These are phyloP conservation scores for Exobasidium cylindrosporum DNA, from an alignment of 1,284 basidiomycete species.

Conservation along the genomic window DNA sequence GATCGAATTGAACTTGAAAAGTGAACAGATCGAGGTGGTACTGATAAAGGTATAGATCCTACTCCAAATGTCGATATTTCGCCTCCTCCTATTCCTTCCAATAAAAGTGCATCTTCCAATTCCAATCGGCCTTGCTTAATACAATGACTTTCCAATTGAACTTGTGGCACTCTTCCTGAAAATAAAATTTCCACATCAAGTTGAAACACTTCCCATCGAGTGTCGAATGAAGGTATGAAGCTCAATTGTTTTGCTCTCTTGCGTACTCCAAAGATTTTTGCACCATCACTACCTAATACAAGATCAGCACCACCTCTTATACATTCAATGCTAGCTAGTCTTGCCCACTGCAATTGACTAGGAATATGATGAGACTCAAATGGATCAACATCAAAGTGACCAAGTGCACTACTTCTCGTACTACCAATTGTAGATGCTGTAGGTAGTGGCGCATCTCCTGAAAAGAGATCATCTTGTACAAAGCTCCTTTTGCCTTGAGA, in stretches of 20 bases:
- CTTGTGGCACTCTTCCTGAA: background rate
- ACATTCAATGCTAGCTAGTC: constrained; percentile 4
- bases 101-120: background rate
- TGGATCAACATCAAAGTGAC: background rate
- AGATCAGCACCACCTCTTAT: constrained; percentile 8
- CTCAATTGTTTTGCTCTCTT: background rate
- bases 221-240: background rate
- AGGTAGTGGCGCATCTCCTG: background rate
- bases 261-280: constrained; percentile 6
- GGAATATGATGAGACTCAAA: background rate
- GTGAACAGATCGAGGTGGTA: background rate
- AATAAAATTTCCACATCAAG: constrained; percentile 1
- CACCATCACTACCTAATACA: background rate
- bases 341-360: background rate
- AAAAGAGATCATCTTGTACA: background rate
- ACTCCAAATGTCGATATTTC: background rate
- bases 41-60: background rate
- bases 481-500: background rate
- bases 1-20: background rate
- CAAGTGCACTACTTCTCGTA: background rate
- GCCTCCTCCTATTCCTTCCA: background rate
- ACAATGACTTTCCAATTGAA: background rate
- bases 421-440: background rate
- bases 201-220: constrained; percentile 6
- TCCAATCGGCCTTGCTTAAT: background rate